Conservation (phyloP, 352 stramenopile species). For the Peronospora farinosa region DNA sequence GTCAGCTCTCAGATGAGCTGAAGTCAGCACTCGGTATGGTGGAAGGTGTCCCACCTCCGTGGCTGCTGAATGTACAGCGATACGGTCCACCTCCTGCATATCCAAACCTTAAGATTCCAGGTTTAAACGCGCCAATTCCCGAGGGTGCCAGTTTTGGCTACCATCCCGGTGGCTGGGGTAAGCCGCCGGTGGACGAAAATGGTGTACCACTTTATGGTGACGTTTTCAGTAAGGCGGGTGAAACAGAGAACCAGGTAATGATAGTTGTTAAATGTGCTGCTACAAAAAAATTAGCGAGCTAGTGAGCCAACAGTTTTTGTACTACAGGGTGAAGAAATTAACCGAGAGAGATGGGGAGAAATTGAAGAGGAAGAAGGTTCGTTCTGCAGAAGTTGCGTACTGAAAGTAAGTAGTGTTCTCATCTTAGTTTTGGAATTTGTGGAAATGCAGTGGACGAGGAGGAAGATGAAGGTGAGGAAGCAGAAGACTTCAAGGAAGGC, state of each 20-base stretch:
- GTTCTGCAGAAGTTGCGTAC: constrained; percentile 1
- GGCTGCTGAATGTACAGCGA: constrained; percentile 98
- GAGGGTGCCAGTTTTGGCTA: constrained; percentile 93
- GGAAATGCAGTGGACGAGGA: constrained; percentile 28
- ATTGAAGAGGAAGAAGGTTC: constrained; percentile 57
- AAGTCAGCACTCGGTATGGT: constrained; percentile 93
- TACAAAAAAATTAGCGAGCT: background rate
- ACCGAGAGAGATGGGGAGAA: constrained; percentile 65
- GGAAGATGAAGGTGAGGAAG: constrained; percentile 44
- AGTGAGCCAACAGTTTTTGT: constrained; percentile 1
- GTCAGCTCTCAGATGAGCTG: constrained; percentile 81
- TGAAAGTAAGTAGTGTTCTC: background rate
- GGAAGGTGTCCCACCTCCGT: constrained; percentile 90
- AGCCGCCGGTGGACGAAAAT: constrained; percentile 94
- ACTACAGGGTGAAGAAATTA: constrained; percentile 39
- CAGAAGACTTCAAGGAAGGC: constrained; percentile 27
- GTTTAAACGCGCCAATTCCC: constrained; percentile 95
- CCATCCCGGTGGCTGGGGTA: constrained; percentile 95
- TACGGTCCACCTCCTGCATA: constrained; percentile 96
- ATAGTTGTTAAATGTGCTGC: background rate
- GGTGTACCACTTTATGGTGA: constrained; percentile 95
- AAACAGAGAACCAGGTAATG: constrained; percentile 28
- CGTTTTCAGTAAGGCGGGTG: constrained; percentile 81
- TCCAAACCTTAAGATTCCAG: constrained; percentile 94
- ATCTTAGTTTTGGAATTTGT: constrained; percentile 4